phyloP scores from a whole-genome alignment of 2,329 filamentous ascomycete genomes.

The Penicillium fuscoglaucum region DNA sequence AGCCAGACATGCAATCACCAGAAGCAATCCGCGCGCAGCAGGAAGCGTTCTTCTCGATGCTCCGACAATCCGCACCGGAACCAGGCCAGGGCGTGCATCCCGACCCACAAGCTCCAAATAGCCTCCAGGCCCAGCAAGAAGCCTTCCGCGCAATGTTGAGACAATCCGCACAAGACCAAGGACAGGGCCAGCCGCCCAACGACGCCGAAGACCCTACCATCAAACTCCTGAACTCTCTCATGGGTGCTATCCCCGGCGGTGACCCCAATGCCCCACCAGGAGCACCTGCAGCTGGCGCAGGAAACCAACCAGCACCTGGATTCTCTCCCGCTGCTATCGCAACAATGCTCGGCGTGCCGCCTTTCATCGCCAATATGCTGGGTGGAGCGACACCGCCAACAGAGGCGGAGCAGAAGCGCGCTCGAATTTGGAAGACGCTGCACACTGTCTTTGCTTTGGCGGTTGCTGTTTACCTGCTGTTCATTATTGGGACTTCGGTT shows the following conservation, averaged over 20 bases:
- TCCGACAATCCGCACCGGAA: constrained; percentile 34
- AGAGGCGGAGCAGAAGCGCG: constrained; percentile 37
- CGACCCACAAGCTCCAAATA: constrained; percentile 23
- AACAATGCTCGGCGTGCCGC: constrained; percentile 47
- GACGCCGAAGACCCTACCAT: constrained; percentile 38
- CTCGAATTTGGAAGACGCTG: constrained; percentile 55
- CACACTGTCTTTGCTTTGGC: constrained; percentile 60
- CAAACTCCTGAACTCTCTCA: constrained; percentile 39
- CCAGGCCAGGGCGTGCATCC: constrained; percentile 15
- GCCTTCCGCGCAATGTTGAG: constrained; percentile 45
- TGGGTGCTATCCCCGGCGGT: constrained; percentile 33
- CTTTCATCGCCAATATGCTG: constrained; percentile 42
- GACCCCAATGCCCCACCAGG: constrained; percentile 23
- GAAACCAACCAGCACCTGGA: constrained; percentile 12
- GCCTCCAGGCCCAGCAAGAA: constrained; percentile 40
- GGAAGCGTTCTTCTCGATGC: constrained; percentile 43
- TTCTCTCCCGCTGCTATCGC: constrained; percentile 33
- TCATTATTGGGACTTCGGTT: constrained; percentile 39
- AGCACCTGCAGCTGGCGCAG: constrained; percentile 16
- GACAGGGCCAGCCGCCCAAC: constrained; percentile 12
- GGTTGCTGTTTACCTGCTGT: constrained; percentile 55
- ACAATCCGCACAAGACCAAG: constrained; percentile 27
- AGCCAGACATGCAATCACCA: constrained; percentile 30
- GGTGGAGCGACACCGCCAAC: constrained; percentile 40
- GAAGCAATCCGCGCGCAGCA: constrained; percentile 43